These are phyloP conservation scores for Blastomyces silverae DNA, from an alignment of 2,329 filamentous ascomycete species.

Conservation along the genomic window DNA sequence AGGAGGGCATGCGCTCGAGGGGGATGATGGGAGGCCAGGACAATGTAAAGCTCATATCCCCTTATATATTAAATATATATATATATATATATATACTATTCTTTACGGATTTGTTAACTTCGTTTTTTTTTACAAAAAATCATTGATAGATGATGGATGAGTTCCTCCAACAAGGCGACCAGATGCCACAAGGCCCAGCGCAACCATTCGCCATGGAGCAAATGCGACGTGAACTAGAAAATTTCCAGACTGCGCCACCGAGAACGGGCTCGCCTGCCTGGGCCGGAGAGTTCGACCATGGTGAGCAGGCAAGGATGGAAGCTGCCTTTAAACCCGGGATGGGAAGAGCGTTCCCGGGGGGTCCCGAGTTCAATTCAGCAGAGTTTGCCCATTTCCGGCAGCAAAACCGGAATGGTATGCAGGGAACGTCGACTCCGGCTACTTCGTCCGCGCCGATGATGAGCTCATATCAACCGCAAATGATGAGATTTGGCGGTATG, in stretches of 20 bases:
- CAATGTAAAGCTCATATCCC: slow-evolving; percentile 46
- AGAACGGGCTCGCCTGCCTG: slow-evolving; percentile 53
- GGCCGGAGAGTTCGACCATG: slow-evolving; percentile 59
- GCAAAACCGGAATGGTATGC: slow-evolving; percentile 54
- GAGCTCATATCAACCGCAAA: slow-evolving; percentile 43
- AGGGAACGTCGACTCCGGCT: slow-evolving; percentile 55
- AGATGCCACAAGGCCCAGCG: slow-evolving; percentile 50
- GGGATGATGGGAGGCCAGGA: slow-evolving; percentile 65
- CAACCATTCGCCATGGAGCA: slow-evolving; percentile 61
- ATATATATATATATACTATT: neutral
- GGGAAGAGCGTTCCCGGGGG: slow-evolving; percentile 34
- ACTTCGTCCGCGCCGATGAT: slow-evolving; percentile 46
- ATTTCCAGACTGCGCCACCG: slow-evolving; percentile 44
- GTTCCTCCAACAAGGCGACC: slow-evolving; percentile 73
- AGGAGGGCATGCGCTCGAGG: slow-evolving; percentile 70
- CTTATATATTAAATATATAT: neutral
- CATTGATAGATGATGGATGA: slow-evolving; percentile 74
- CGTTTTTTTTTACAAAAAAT: slow-evolving; percentile 5
- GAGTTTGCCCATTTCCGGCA: slow-evolving; percentile 87
- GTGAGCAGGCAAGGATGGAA: slow-evolving; percentile 63
- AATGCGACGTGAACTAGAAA: slow-evolving; percentile 57
- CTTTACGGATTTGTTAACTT: slow-evolving; percentile 4
- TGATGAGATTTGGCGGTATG: slow-evolving; percentile 40
- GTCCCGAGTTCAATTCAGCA: slow-evolving; percentile 63
- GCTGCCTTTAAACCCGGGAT: slow-evolving; percentile 52